Conservation (phyloP, 306 rosid genomes). For the Sphenostylis stenocarpa region DNA sequence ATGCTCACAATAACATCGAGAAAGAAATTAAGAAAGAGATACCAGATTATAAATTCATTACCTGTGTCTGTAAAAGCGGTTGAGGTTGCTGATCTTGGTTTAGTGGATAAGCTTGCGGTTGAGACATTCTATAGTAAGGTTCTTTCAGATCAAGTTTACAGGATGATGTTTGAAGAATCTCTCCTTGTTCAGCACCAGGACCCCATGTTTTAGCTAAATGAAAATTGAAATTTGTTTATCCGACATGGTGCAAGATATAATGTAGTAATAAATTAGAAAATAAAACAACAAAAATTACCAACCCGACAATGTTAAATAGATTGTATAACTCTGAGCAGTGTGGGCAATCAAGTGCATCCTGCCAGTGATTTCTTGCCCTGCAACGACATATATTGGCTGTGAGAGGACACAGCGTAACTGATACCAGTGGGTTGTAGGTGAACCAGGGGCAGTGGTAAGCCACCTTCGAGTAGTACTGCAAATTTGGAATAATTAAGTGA, state of each 20-base stretch:
- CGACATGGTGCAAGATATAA: conserved; percentile 22
- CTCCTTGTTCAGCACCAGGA: conserved; percentile 88
- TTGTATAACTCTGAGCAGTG: conserved; percentile 80
- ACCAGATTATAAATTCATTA: conserved; percentile 23
- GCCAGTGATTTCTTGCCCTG: conserved; percentile 92
- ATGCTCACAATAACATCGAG: background rate
- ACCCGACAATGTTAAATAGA: conserved; percentile 76
- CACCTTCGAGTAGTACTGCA: conserved; percentile 77
- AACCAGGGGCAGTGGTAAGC: conserved; percentile 88
- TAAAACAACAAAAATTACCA: conserved; percentile 14
- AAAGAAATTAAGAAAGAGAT: background rate
- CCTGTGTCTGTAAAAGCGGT: conserved; percentile 53
- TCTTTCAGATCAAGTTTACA: conserved; percentile 91
- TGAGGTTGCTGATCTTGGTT: conserved; percentile 73
- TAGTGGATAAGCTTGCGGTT: conserved; percentile 66
- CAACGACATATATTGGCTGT: conserved; percentile 83
- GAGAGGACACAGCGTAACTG: conserved; percentile 83
- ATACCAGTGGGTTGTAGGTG: conserved; percentile 90
- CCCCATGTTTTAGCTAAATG: conserved; percentile 88
- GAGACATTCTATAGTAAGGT: conserved; percentile 93
- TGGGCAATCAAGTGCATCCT: conserved; percentile 80
- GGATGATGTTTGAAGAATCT: conserved; percentile 74
- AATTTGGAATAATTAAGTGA: conserved; percentile 8
- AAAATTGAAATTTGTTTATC: conserved; percentile 31
- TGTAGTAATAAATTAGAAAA: background rate